Conservation (phyloP, 176 grass and related monocot genomes). For the Secale cereale region DNA sequence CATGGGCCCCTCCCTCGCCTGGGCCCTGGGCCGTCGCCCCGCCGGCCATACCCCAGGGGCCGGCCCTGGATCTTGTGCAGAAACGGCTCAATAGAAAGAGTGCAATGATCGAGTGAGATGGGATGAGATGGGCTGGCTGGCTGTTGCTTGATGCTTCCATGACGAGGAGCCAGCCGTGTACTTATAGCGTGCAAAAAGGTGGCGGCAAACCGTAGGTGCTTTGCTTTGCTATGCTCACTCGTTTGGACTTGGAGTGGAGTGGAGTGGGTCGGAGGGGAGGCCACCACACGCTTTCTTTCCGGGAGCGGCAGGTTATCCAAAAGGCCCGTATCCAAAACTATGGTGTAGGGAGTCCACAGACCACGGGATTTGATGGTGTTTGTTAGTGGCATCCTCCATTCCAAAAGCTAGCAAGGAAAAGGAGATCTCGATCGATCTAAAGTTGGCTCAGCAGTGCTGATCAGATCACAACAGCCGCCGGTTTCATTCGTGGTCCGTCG, state of each 20-base stretch:
- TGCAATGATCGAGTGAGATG: background rate
- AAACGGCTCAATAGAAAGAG: background rate
- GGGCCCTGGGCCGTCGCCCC: no score
- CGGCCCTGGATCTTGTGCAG: no score
- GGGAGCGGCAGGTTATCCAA: no score
- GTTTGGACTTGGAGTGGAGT: background rate
- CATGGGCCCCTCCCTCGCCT: no score
- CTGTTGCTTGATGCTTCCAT: background rate
- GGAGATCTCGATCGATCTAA: background rate
- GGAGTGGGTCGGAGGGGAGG: background rate
- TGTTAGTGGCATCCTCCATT: background rate
- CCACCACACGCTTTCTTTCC: background rate
- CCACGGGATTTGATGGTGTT: background rate
- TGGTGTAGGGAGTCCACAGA: background rate
- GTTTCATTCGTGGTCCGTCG: no score
- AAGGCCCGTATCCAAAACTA: no score
- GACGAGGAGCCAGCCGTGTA: background rate
- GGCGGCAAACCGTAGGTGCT: slow-evolving; percentile 13
- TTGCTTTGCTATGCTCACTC: background rate
- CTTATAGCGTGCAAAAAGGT: background rate
- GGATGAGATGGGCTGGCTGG: background rate
- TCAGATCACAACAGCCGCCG: no score
- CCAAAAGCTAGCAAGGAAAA: background rate
- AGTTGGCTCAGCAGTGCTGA: background rate
- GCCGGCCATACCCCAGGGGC: no score